Base-by-base conservation (phyloP, 176 grass and related monocot genomes). In the Calamus simplicifolius region DNA sequence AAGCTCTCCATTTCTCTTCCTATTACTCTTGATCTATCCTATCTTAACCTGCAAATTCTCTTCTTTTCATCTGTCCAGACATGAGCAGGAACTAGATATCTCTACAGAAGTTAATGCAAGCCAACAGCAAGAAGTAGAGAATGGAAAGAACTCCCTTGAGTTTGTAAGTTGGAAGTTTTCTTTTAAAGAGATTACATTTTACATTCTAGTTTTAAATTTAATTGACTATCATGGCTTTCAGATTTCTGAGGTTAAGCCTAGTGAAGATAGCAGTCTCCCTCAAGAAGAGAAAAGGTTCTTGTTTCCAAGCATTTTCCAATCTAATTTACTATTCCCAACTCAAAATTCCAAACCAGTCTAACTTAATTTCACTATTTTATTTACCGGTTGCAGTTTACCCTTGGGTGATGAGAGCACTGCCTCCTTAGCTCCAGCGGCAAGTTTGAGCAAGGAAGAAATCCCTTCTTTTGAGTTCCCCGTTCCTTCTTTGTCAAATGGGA, bases 391-490 rank as follows among this genome's bases (percentile, higher is more conserved):
- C 35, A 43, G 35, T 43, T 43, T 43, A 10, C 35, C 35, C 8
- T 2, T 43, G 8, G 35, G 35, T 43, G 35, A 43, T 43, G 35
- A 43, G 2, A 8, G 35, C 8, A 10, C 35, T 43, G 35, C 35
- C 35, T 43, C 30, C 30, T 35, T 10, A 2, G 35, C 7, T 43
- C 8, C 35, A 10, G 35, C 35, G 12, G 35, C 35, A 43, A 53
- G 3, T 30, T 35, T 30, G 27, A 54, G 51, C 52, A 7, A 38
- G 28, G 12, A 70, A 14, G 79, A 76, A 69, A 73, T 16, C 16
- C 66, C 10, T 27, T 57, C 75, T 50, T 81, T 85, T 5, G 76
- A 93, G 87, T 78, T 81, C 15, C 38, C 69, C 71, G 17, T 72
- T 67, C 61, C 59, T 71, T 21, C 53, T 49, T 2, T 10, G 1